Base-by-base conservation (phyloP, 305 asterid genomes). In the Fraxinus xanthoxyloides region DNA sequence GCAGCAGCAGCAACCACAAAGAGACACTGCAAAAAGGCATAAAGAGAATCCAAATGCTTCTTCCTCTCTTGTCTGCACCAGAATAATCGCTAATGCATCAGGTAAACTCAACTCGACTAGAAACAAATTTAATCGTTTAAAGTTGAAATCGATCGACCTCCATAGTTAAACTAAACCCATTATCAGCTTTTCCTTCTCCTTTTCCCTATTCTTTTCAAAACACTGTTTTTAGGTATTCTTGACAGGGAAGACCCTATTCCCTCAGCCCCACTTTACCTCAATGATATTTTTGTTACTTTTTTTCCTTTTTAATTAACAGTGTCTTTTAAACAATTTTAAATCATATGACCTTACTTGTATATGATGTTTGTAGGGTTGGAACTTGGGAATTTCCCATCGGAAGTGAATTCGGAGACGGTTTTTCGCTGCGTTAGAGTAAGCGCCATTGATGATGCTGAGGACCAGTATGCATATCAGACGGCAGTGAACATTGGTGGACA, bases 381-480 rank as follows among this genome's bases (percentile, higher is more conserved):
- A 85, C 77, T 94, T n/a, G 97, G 95, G 74, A 88, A 89, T 80
- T 93, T 94, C 81, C 98, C 99, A 2, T 77, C 94, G 4, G 97
- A 95, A 82, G 91, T 95, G 82, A 93, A 86, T 77, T 91, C 97
- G 0, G 84, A 87, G 84, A 97, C 97, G 0, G 90, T 89, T 6
- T 94, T 95, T 87, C 97, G 97, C 36, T 94, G 98, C 87, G 98
- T 94, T 0, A 87, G 93, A 73, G 97, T 95, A 85, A 94, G 95
- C 88, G 89, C 98, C 72, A 74, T 87, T 0, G 95, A 93, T 28
- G 97, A 93, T 1, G 88, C 88, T 0, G 97, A 92, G 5, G 99
- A 91, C 9, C 95, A 93, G 38, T 91, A 84, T 30, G 99, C 97
- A 0, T 95, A 95, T 67, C 97, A 95, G 63, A 90, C 99, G 2